These are phyloP conservation scores for Gypsophila paniculata DNA, from an alignment of 179 eudicot genomes.

Conservation along the genomic window DNA sequence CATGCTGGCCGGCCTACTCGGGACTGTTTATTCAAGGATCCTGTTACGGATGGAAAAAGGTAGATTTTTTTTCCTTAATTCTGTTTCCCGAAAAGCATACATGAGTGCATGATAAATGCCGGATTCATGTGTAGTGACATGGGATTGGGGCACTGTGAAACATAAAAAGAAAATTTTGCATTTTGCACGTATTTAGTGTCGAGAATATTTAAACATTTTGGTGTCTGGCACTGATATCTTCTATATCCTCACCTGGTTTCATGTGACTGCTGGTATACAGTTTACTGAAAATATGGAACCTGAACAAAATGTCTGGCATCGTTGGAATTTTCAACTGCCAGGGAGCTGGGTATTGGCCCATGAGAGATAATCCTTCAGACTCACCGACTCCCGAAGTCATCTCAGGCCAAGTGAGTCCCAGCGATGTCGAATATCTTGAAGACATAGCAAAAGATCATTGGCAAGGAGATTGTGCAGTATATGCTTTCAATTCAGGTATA, in stretches of 20 bases:
- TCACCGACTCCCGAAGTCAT: conserved; percentile 21
- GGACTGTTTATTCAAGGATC: conserved; percentile 66
- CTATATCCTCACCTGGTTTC: background rate
- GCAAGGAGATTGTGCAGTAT: conserved; percentile 55
- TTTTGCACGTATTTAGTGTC: no score
- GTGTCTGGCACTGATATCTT: background rate
- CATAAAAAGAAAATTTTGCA: no score
- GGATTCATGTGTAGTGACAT: background rate
- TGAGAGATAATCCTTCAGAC: conserved; percentile 28
- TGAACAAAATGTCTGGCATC: conserved; percentile 61
- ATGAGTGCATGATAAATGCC: background rate
- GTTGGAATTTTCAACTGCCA: conserved; percentile 79
- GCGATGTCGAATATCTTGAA: conserved; percentile 49
- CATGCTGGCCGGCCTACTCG: conserved; percentile 66
- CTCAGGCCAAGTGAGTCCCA: conserved; percentile 42
- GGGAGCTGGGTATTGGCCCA: conserved; percentile 72
- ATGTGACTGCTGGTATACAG: conserved; percentile 26
- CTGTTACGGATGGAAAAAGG: conserved; percentile 75
- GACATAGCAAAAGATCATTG: conserved; percentile 42
- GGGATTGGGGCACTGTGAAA: no score
- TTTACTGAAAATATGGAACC: conserved; percentile 76
- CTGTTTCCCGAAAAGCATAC: background rate
- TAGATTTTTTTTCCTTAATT: conserved; percentile 8
- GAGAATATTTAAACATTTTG: no score
- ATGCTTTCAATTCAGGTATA: conserved; percentile 50